Base-by-base conservation (phyloP, 257 asterid genomes). In the Gentiana dahurica region DNA sequence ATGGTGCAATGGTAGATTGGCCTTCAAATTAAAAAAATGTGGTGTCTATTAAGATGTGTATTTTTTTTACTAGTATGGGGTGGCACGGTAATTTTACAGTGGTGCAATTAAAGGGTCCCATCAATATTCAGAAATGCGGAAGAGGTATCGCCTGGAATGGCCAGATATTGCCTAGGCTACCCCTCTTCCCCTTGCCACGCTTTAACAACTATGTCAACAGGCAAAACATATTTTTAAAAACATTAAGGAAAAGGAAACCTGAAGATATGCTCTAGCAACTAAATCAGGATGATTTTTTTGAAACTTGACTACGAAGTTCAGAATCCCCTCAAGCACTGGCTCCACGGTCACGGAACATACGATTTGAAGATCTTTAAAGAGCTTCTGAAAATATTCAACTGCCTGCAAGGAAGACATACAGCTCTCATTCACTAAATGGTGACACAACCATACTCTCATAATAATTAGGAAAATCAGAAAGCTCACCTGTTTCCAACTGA, bases 271-370 rank as follows among this genome's bases (percentile, higher is more conserved):
- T 77, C 98, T 78, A 68, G 97, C 81, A 60, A 88, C 86, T 75
- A 92, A 79, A 71, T 88, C 98, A 36, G 98, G 97, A 75, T 73
- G 85, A 45, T 68, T 51, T 82, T 85, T 88, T 70, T 92, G 98
- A 74, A 92, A 75, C 68, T 79, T 90, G 37, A 83, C 88, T 65
- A 85, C 81, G 73, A 83, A 84, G 73, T 77, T 85, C 78, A 92
- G 66, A 69, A 81, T 78, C 57, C 69, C 73, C 76, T 92, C 97
- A 71, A 81, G 77, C 61, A 62, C 68, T 24, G 95, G 86, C 66
- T 87, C 93, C 88, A 80, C 59, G 49, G 84, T 64, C 72, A 71
- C 74, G 75, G 85, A 83, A 76, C 97, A 85, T 72, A 92, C 47
- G 62, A 80, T 72, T 41, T 88, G 76, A 65, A 92, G 79, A 79